These are phyloP conservation scores for Clavispora vitiphila DNA, from an alignment of 805 yeast species.

Conservation along the genomic window DNA sequence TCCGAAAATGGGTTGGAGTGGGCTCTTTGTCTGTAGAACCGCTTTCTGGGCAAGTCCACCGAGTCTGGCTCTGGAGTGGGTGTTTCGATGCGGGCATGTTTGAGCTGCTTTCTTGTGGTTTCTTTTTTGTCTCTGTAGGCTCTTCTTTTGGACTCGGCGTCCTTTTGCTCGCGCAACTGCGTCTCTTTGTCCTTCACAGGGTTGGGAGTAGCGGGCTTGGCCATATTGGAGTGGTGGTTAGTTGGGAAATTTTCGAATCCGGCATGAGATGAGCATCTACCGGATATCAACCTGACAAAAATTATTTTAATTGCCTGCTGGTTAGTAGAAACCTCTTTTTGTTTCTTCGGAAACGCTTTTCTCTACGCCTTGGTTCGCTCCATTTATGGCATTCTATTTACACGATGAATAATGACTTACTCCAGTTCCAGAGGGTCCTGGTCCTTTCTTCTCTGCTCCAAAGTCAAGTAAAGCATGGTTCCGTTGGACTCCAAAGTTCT, in stretches of 20 bases:
- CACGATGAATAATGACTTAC: background rate
- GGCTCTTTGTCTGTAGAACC: constrained; percentile 93
- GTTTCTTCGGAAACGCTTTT: too few species aligned
- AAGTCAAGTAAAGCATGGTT: constrained; percentile 63
- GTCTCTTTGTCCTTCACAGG: constrained; percentile 12
- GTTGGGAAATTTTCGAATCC: constrained; percentile 2
- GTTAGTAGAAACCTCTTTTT: too few species aligned
- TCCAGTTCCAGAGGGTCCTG: constrained; percentile 18
- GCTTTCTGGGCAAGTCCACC: constrained; percentile 68
- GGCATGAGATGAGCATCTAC: constrained; percentile 8
- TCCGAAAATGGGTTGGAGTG: constrained; percentile 97
- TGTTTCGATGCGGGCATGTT: constrained; percentile 43
- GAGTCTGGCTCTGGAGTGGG: constrained; percentile 20
- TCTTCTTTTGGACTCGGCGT: constrained; percentile 34
- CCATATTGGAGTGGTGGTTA: constrained; percentile 4
- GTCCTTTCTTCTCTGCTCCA: constrained; percentile 57
- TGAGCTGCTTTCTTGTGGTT: constrained; percentile 38
- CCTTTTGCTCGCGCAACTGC: constrained; percentile 15
- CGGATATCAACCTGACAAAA: too few species aligned
- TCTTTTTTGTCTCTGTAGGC: constrained; percentile 47
- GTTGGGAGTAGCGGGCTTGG: constrained; percentile 8
- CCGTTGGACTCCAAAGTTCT: constrained; percentile 72
- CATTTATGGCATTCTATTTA: background rate
- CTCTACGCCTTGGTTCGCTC: background rate
- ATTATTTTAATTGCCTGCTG: too few species aligned